phyloP scores from a whole-genome alignment of 805 yeast genomes.

The Lipomyces sp. region DNA sequence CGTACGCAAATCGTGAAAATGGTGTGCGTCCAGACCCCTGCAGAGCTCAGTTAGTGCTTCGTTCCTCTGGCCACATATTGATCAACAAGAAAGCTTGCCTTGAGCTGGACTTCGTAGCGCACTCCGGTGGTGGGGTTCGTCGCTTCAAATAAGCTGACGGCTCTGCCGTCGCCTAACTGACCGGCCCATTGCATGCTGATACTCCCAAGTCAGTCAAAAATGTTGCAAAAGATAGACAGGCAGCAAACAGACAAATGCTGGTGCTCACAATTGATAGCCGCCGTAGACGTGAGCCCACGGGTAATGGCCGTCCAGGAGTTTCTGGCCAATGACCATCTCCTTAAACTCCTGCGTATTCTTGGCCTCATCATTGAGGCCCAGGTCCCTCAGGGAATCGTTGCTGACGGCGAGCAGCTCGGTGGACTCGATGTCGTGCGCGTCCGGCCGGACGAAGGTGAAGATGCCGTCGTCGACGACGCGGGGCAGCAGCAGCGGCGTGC shows the following conservation, averaged over 20 bases:
- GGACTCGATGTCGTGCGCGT: slow-evolving; percentile 40
- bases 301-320: slow-evolving; percentile 45
- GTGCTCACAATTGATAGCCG: slow-evolving; percentile 74
- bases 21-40: slow-evolving; percentile 92
- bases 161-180: slow-evolving; percentile 95
- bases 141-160: slow-evolving; percentile 72
- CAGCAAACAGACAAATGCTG: background rate
- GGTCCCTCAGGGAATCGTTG: slow-evolving; percentile 55
- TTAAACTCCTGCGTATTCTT: slow-evolving; percentile 47
- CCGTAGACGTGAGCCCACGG: slow-evolving; percentile 94
- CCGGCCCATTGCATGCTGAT: slow-evolving; percentile 83
- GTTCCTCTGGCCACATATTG: background rate
- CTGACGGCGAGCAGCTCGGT: slow-evolving; percentile 55
- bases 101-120: slow-evolving; percentile 69
- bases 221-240: too few relatives aligned
- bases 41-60: background rate
- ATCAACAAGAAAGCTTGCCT: slow-evolving; percentile 6
- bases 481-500: slow-evolving; percentile 48
- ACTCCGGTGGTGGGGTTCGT: slow-evolving; percentile 44
- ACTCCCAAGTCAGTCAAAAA: too few relatives aligned
- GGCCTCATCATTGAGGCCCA: slow-evolving; percentile 50
- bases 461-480: slow-evolving; percentile 58
- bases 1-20: slow-evolving; percentile 77
- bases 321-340: slow-evolving; percentile 60
- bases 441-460: slow-evolving; percentile 73